Base-by-base conservation (phyloP, 768 basidiomycete genomes). In the Coprinellus aureogranulatus region DNA sequence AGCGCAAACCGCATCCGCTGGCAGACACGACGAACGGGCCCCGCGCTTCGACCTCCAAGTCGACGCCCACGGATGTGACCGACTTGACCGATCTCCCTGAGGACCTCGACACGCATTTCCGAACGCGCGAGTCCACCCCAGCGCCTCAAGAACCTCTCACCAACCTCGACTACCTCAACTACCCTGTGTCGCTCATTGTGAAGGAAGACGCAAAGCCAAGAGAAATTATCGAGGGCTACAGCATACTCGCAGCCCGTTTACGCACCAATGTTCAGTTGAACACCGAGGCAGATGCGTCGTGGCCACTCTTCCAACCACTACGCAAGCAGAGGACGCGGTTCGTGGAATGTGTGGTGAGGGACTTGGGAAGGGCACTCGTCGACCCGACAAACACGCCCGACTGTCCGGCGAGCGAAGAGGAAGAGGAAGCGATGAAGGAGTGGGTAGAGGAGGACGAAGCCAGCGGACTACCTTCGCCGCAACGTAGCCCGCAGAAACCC, bases 181-280 rank as follows among this genome's bases (percentile, higher is more conserved):
- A 70, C 46, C 73, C 90, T 2, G 80, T 93, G 2, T 69, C 79
- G 2, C 79, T 75, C 49, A 86, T 93, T 53, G 69, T 89, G 25
- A 74, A 79, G 11, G 62, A 70, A 1, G 73, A 79, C 41, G 70
- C 81, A 14, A 74, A 78, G 47, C 73, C 85, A 46, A 73, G 75
- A 52, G 82, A 85, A 57, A 80, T 90, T 58, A 87, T 87, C 55
- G 86, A 89, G 65, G 89, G 86, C 0, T 92, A 92, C 68, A 85
- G 83, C 26, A 68, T 89, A 30, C 81, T 94, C 26, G 78, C 83
- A 8, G 82, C 83, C 11, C 84, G 92, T 26, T 68, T 92, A 25
- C 78, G 88, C 20, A 68, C 80, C 0, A 72, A 71, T 22, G 72
- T 82, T 23, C 63, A 70, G 27, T 67, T 71, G 14, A 70, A 73